Evolutionary conservation across 2,329 filamentous ascomycete species (phyloP).

Genomic region (Plenodomus lindquistii): DNA sequence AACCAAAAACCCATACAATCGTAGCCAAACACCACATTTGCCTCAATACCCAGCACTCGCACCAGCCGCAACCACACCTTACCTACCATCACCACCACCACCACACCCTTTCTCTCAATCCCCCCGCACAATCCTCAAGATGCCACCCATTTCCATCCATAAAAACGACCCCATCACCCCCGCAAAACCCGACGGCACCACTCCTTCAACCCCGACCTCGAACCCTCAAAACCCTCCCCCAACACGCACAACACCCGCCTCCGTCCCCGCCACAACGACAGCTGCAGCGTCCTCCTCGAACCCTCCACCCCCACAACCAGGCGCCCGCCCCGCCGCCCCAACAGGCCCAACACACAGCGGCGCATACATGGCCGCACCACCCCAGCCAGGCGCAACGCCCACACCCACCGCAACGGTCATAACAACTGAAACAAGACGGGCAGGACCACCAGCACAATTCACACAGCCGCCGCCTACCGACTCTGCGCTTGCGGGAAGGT

Average conservation of each 20-base stretch:
- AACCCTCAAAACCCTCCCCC: slow-evolving; percentile 34
- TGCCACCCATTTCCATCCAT: slow-evolving; percentile 54
- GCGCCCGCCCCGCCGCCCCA: slow-evolving; percentile 40
- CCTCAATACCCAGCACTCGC: neutral
- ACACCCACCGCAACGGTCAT: slow-evolving; percentile 22
- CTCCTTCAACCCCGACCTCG: slow-evolving; percentile 41
- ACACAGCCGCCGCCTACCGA: slow-evolving; percentile 43
- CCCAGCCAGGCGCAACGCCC: slow-evolving; percentile 44
- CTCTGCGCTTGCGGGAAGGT: slow-evolving; percentile 45
- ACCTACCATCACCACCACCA: neutral
- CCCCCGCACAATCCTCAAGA: slow-evolving; percentile 25
- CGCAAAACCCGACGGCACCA: slow-evolving; percentile 42
- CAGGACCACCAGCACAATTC: slow-evolving; percentile 45
- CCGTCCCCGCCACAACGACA: slow-evolving; percentile 36
- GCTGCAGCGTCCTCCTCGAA: slow-evolving; percentile 24
- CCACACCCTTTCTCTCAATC: neutral
- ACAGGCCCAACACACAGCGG: slow-evolving; percentile 16
- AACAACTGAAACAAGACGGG: slow-evolving; percentile 36
- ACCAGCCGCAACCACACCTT: neutral
- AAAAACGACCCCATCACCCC: slow-evolving; percentile 46
- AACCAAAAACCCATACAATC: too few relatives aligned
- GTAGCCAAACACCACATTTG: too few relatives aligned
- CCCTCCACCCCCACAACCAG: slow-evolving; percentile 46
- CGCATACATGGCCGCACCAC: slow-evolving; percentile 33
- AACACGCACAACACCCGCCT: slow-evolving; percentile 38